Evolutionary conservation across 495 filamentous ascomycete species (phyloP), one percentile per base, ranked within the genome.

Genomic region (Talaromyces wortmannii): DNA sequence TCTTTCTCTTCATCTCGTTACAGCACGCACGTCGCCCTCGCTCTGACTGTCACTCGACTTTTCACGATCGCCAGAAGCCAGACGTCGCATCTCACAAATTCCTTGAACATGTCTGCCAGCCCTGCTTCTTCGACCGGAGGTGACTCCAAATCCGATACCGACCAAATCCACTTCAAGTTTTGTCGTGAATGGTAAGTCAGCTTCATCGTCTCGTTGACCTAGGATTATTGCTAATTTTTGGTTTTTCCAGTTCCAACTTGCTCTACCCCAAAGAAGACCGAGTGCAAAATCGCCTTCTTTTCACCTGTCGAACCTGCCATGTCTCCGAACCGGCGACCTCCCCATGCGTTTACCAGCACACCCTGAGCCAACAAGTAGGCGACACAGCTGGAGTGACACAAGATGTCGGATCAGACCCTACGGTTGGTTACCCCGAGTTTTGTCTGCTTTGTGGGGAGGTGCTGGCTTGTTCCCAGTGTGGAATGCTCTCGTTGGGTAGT

Each of bases 351-450:
- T 97, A 89, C 75, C 86, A 92, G 61, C 95, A 97, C 74, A 82
- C 90, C 56, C 83, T 97, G 51, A 88, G 87, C 73, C 92, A 85
- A 58, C 85, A 89, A 49, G 88, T 91, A 12, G 91, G 91, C 51
- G 92, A 97, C 71, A 97, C 94, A 48, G 92, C 95, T 50, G 94
- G 94, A 70, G 92, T 97, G 55, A 96, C 92, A 43, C 89, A 95
- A 71, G 94, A 99, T 72, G 91, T 99, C 55, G 90, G 83, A 67
- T 88, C 85, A 59, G 94, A 99, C 79, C 94, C 94, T 69, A 99
- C 95, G 83, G 92, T 97, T 82, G 78, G 92, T 95, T 61, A 70
- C 62, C 67, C 73, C 59, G 67, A 68, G 70, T 70, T 80, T 55
- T 84, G 79, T 58, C 70, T 69, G n/a, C 60, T 65, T 42, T 84